Evolutionary conservation across 2,329 filamentous ascomycete species (phyloP).

Genomic region (Colletotrichum chrysophilum): DNA sequence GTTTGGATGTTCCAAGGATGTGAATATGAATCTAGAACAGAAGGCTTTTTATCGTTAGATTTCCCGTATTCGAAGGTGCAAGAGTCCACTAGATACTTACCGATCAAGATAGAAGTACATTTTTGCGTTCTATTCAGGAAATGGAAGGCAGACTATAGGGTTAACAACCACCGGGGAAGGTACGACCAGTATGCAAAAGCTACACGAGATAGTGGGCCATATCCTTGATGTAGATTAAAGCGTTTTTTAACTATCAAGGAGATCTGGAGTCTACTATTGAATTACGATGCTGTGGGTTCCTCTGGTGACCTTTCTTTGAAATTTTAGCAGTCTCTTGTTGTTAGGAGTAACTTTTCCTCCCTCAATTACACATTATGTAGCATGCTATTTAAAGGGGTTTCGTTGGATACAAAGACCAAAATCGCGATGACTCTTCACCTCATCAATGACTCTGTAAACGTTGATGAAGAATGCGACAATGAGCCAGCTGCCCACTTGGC

Average conservation of each 20-base stretch:
- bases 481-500: not conserved
- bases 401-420: not conserved
- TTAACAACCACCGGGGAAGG: not conserved
- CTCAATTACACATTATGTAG: not conserved
- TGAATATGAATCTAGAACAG: not conserved
- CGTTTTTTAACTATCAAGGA: accelerated
- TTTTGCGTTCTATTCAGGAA: not conserved
- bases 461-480: not conserved
- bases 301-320: too few relatives aligned
- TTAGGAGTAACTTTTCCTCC: too few relatives aligned
- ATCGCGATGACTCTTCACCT: accelerated
- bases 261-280: too few relatives aligned
- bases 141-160: not conserved
- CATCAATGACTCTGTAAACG: not conserved
- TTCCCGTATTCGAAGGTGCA: too few relatives aligned
- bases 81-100: too few relatives aligned
- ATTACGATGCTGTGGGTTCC: too few relatives aligned
- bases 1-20: not conserved
- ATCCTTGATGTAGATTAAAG: accelerated
- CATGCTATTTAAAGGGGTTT: not conserved
- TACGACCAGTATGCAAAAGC: not conserved
- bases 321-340: too few relatives aligned
- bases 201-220: not conserved
- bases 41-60: too few relatives aligned
- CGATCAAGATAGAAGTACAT: accelerated